Percentiles rank a stretch among this genome's conserved stretches.
Evolutionary conservation across 202 grass and related monocot species (phyloP).

Genomic region (Setaria italica): DNA sequence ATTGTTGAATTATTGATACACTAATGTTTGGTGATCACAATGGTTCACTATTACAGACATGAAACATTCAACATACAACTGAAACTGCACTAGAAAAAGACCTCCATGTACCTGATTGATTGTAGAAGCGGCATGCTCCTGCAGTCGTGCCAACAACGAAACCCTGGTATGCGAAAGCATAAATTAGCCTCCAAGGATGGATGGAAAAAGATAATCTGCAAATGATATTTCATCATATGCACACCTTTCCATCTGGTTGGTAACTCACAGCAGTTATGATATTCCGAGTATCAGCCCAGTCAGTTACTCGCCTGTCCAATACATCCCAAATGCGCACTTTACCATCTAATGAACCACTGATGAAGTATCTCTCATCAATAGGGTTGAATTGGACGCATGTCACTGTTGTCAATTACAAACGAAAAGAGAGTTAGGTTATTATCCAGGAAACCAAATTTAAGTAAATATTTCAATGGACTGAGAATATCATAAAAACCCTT

Average conservation of each 20-base stretch:
- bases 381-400: conserved; percentile 94
- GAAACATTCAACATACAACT: conserved; percentile 2
- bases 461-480: background rate
- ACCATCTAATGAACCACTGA: conserved; percentile 89
- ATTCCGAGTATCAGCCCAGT: conserved; percentile 83
- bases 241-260: conserved; percentile 84
- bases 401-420: conserved; percentile 58
- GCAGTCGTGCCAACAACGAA: conserved; percentile 76
- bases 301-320: conserved; percentile 68
- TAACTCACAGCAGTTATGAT: conserved; percentile 83
- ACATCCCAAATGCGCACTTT: conserved; percentile 89
- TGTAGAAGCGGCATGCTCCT: conserved; percentile 86
- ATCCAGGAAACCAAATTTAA: background rate
- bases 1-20: background rate
- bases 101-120: conserved; percentile 57
- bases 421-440: conserved; percentile 25
- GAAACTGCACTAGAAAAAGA: background rate
- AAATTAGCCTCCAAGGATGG: conserved; percentile 26
- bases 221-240: conserved; percentile 33
- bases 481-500: background rate
- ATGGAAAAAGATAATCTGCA: conserved; percentile 27
- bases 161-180: conserved; percentile 54
- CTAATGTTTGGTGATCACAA: background rate
- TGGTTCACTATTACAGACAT: background rate
- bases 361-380: conserved; percentile 75